phyloP scores from a whole-genome alignment of 139 green algal genomes.

The Eudorina sp. region DNA sequence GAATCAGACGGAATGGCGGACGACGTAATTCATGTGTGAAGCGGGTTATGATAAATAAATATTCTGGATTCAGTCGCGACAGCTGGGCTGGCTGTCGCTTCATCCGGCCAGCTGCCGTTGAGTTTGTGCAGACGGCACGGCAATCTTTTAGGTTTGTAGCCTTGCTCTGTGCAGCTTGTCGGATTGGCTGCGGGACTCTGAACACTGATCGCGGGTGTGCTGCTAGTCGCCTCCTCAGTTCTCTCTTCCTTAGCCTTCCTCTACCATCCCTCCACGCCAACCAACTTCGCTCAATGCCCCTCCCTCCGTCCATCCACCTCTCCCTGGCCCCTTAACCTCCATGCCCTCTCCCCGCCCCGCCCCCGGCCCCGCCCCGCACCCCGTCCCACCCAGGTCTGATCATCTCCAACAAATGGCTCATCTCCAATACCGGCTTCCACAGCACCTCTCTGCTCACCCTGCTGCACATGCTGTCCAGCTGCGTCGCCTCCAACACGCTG shows the following conservation, averaged over 20 bases:
- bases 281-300: background rate
- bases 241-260: background rate
- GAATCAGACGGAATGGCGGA: no score
- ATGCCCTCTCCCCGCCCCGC: background rate
- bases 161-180: no score
- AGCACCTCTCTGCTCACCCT: constrained; percentile 73
- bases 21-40: no score
- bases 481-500: constrained; percentile 46
- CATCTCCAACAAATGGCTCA: constrained; percentile 93
- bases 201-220: no score
- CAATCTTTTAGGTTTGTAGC: no score
- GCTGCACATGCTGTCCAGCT: constrained; percentile 90
- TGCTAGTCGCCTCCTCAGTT: background rate
- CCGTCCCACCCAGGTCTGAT: constrained; percentile 64
- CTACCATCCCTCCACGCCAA: background rate
- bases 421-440: constrained; percentile 82
- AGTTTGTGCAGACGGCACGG: no score
- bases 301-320: background rate
- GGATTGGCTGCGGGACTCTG: no score
- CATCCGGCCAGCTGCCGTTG: no score
- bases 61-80: background rate
- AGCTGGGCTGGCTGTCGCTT: no score
- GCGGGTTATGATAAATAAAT: background rate
- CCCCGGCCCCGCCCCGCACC: background rate
- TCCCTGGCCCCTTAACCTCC: background rate